A percentile compares a stretch with the other conserved stretches of the same genome.
phyloP scores from a whole-genome alignment of 495 filamentous ascomycete genomes.

The Penicillium mononematosum region DNA sequence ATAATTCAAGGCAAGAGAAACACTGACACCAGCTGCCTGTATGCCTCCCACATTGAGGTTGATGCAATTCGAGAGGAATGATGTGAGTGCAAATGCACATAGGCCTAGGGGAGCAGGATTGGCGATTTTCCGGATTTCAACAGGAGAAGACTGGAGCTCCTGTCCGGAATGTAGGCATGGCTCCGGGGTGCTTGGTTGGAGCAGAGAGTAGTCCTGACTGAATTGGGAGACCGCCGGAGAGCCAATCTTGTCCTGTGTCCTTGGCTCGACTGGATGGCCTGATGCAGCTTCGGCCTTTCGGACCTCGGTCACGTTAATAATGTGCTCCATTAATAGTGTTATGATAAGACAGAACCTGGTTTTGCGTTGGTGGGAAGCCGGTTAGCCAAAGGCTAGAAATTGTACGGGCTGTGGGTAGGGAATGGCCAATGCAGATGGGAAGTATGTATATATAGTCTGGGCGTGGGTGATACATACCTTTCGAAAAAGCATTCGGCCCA shows the following conservation, averaged over 20 bases:
- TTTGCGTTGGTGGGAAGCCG: background rate
- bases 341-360: background rate
- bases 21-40: constrained; percentile 55
- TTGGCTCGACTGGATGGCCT: constrained; percentile 3
- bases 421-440: too few species aligned
- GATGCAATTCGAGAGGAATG: constrained; percentile 76
- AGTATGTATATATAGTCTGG: too few species aligned
- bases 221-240: constrained; percentile 6
- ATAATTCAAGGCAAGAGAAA: constrained; percentile 64
- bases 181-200: constrained; percentile 4
- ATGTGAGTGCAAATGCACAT: constrained; percentile 80
- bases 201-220: constrained; percentile 9
- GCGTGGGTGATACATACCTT: too few species aligned
- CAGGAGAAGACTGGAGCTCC: constrained; percentile 22
- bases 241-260: constrained; percentile 2
- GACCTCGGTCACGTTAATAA: constrained; percentile 11
- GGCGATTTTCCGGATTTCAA: constrained; percentile 65
- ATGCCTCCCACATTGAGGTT: constrained; percentile 62
- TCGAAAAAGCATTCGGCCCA: too few species aligned
- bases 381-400: background rate
- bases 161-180: background rate
- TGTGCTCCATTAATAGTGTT: constrained; percentile 18
- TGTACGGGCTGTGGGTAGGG: background rate
- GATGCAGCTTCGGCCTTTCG: constrained; percentile 4
- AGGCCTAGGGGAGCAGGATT: constrained; percentile 77